These are phyloP conservation scores for Nothophoma quercina DNA, from an alignment of 2,329 filamentous ascomycete species.

Conservation along the genomic window DNA sequence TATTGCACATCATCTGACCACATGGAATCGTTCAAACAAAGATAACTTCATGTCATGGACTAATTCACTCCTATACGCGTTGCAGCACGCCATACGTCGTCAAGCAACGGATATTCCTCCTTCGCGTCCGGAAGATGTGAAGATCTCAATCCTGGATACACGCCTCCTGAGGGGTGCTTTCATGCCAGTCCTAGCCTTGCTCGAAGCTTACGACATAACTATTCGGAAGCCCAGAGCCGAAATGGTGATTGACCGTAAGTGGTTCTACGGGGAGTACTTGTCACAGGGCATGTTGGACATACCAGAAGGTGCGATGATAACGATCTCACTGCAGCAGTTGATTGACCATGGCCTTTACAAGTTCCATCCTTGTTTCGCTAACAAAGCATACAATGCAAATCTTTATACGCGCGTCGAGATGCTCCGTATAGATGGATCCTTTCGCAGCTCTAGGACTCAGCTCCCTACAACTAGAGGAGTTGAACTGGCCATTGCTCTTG, in stretches of 20 bases:
- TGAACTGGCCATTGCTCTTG: neutral
- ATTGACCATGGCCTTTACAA: neutral
- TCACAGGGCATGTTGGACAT: neutral
- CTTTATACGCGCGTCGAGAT: neutral
- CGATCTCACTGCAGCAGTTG: neutral
- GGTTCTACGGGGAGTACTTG: neutral
- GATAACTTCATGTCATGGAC: neutral
- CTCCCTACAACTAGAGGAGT: no score
- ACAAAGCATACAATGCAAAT: neutral
- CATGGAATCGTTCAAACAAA: neutral
- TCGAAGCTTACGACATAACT: neutral
- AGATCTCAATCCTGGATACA: neutral
- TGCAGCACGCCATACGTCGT: neutral
- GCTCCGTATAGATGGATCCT: no score
- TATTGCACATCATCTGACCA: no score
- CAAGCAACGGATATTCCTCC: neutral
- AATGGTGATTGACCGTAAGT: neutral
- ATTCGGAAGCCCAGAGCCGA: no score
- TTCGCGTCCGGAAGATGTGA: neutral
- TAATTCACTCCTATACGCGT: neutral
- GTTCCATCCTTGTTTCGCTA: neutral
- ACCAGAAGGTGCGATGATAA: neutral
- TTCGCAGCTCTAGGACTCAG: no score
- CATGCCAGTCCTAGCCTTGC: neutral
- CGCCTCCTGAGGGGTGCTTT: neutral